A percentile compares a stretch with the other conserved stretches of the same genome.
These are phyloP conservation scores for Coffea canephora DNA, from an alignment of 257 asterid species.

Conservation along the genomic window DNA sequence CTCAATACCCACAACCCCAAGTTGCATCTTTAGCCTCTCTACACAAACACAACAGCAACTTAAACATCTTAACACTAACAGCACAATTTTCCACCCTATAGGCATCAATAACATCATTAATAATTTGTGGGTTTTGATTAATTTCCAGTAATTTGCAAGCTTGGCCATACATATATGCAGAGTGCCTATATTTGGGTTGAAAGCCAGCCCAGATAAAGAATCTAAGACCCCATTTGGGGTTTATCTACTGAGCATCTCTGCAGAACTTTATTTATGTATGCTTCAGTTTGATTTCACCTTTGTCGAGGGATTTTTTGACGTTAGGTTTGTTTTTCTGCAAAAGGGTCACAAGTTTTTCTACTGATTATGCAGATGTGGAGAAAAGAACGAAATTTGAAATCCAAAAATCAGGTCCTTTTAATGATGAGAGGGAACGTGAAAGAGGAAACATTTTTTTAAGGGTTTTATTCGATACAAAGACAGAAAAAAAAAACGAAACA, in stretches of 20 bases:
- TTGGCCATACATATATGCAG: slow-evolving; percentile 46
- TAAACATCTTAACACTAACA: too few species aligned
- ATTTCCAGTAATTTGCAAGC: slow-evolving; percentile 61
- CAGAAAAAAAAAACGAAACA: neutral
- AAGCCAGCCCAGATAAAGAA: slow-evolving; percentile 92
- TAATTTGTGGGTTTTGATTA: slow-evolving; percentile 39
- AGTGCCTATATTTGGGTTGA: slow-evolving; percentile 60
- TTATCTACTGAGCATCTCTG: slow-evolving; percentile 49
- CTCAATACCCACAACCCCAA: too few species aligned
- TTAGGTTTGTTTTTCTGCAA: slow-evolving; percentile 37
- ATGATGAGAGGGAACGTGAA: slow-evolving; percentile 27
- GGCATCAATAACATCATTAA: slow-evolving; percentile 51
- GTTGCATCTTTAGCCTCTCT: too few species aligned
- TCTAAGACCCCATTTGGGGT: slow-evolving; percentile 65
- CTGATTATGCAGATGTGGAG: slow-evolving; percentile 44
- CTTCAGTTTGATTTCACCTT: slow-evolving; percentile 45
- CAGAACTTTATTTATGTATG: slow-evolving; percentile 55
- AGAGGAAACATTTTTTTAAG: slow-evolving; percentile 21
- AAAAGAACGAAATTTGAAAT: slow-evolving; percentile 21
- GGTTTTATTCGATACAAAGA: neutral
- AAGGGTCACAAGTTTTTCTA: slow-evolving; percentile 46
- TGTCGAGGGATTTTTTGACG: slow-evolving; percentile 50
- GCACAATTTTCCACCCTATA: slow-evolving; percentile 33
- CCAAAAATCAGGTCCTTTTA: slow-evolving; percentile 19
- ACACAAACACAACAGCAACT: too few species aligned